Base-by-base conservation (phyloP, 768 basidiomycete species). In the Dacryopinax primogenitus region DNA sequence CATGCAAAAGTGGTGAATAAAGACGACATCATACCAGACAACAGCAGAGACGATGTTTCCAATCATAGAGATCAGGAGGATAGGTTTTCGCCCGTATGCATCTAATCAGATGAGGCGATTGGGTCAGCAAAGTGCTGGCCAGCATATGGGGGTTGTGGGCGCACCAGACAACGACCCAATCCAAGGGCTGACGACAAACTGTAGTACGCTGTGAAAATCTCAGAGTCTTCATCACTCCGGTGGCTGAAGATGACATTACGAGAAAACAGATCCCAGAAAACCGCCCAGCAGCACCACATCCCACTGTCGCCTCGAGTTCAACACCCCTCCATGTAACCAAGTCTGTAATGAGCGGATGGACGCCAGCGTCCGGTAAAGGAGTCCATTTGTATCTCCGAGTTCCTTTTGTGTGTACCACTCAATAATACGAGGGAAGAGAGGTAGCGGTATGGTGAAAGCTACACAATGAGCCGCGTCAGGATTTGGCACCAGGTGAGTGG, bases 351-450 rank as follows among this genome's bases (percentile, higher is more conserved):
- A 76, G 1, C 88, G 86, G 11, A 91, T 87, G 62, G 82, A 78
- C 63, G 76, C 71, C 34, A 97, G 78, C 1, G 89, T 92, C 34
- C 77, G 80, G 15, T 86, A 83, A 68, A 96, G 77, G 73, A 95
- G 83, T 21, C 89, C 86, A 63, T 77, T 77, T 4, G 87, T 80
- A 68, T 87, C 79, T 30, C 86, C 81, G 33, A 82, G 78, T 76
- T 96, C 92, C 68, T 86, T 82, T 83, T 92, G 74, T 0, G 85
- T 86, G 73, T 92, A 94, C 88, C 88, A 92, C 76, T 94, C 87
- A 44, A 96, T 93, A 62, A 98, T 79, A n/a, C 94, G 84, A n/a
- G 95, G 95, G 75, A 97, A 97, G 33, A 97, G 83, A 23, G 95
- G 95, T n/a, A 97, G 80, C 11, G 92, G 93, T 51, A 95, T 89